Percentiles rank a stretch among this genome's conserved stretches.
Evolutionary conservation across 495 filamentous ascomycete genomes (phyloP).

Genomic region (Lophiotrema nucula): DNA sequence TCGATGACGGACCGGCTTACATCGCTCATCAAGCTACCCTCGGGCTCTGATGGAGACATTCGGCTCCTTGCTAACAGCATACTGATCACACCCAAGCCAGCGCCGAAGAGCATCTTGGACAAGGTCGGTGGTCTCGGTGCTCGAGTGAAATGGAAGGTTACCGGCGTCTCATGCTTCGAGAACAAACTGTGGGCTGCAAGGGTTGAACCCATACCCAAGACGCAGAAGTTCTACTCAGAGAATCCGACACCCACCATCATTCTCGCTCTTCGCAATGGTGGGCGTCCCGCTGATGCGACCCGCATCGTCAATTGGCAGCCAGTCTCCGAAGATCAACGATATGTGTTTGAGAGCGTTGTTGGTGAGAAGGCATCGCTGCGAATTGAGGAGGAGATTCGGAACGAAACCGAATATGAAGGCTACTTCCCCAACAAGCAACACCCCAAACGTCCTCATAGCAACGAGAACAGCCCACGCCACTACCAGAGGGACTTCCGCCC

Average conservation of each 20-base stretch:
- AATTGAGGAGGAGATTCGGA: constrained; percentile 65
- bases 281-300: constrained; percentile 74
- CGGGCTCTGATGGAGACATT: constrained; percentile 61
- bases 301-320: constrained; percentile 85
- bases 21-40: constrained; percentile 61
- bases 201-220: constrained; percentile 67
- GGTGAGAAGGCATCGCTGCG: constrained; percentile 82
- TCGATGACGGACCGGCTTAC: constrained; percentile 68
- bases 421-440: constrained; percentile 53
- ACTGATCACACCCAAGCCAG: constrained; percentile 76
- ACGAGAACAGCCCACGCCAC: constrained; percentile 41
- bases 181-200: constrained; percentile 84
- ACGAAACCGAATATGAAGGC: constrained; percentile 59
- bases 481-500: constrained; percentile 4
- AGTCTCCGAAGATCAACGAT: constrained; percentile 61
- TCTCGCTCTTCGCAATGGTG: constrained; percentile 53
- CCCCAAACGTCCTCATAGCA: constrained; percentile 55
- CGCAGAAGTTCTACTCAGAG: constrained; percentile 67
- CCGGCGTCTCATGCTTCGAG: constrained; percentile 68
- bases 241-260: constrained; percentile 50
- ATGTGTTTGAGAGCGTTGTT: constrained; percentile 75
- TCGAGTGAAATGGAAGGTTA: constrained; percentile 80
- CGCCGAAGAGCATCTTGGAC: constrained; percentile 63
- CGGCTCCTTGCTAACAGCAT: constrained; percentile 87
- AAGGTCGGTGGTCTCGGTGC: constrained; percentile 82